Evolutionary conservation across 805 yeast species (phyloP).

Genomic region (Priceomyces melissophilus): DNA sequence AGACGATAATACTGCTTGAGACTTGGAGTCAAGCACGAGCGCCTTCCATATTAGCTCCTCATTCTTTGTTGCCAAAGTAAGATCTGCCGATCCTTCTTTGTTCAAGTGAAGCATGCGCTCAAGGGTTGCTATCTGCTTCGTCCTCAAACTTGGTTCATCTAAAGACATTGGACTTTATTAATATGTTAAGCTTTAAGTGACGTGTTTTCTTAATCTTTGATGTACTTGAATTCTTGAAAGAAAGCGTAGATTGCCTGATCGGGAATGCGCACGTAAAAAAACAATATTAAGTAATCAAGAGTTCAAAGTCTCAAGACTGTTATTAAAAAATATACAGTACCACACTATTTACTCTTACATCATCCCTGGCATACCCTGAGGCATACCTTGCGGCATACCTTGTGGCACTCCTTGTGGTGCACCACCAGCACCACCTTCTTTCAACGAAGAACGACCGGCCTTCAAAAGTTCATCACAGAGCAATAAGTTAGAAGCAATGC

Average conservation of each 20-base stretch:
- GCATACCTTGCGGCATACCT: slow-evolving; percentile 15
- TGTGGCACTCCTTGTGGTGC: slow-evolving; percentile 17
- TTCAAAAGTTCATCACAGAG: slow-evolving; percentile 94
- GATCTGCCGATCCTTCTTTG: slow-evolving; percentile 52
- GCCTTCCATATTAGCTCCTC: slow-evolving; percentile 89
- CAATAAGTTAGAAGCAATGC: slow-evolving; percentile 87
- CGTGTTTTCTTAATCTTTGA: not conserved
- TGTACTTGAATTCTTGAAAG: too few relatives aligned
- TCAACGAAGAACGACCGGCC: slow-evolving; percentile 93
- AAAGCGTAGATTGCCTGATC: slow-evolving; percentile 3
- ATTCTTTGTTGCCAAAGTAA: slow-evolving; percentile 51
- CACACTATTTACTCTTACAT: slow-evolving; percentile 6
- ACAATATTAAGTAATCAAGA: not conserved
- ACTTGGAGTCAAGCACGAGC: slow-evolving; percentile 71
- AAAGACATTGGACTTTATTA: slow-evolving; percentile 8
- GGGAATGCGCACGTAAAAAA: slow-evolving; percentile 1
- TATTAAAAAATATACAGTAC: not conserved
- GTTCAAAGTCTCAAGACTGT: not conserved
- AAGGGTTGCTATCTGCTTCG: slow-evolving; percentile 34
- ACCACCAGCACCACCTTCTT: slow-evolving; percentile 45
- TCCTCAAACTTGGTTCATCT: slow-evolving; percentile 19
- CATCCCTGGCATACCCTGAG: slow-evolving; percentile 4
- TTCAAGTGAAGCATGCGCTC: slow-evolving; percentile 87
- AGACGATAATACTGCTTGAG: slow-evolving; percentile 84
- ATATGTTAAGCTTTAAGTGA: not conserved